phyloP scores from a whole-genome alignment of 1,139 yeast genomes.

The Debaryomyces fabryi region DNA sequence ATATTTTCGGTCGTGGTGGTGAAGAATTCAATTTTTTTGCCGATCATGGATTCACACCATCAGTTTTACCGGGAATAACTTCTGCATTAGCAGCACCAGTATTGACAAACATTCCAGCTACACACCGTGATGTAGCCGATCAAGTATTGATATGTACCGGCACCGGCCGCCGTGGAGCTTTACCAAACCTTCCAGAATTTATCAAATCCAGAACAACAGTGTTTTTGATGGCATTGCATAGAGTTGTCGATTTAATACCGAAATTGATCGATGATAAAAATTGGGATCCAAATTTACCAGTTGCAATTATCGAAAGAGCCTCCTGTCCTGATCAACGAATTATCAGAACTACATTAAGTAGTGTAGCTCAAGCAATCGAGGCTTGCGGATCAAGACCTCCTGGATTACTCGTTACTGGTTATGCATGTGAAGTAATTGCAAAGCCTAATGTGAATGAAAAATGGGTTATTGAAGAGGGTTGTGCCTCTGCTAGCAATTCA shows the following conservation, averaged over 20 bases:
- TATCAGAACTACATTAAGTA: conserved; percentile 68
- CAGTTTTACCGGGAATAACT: conserved; percentile 84
- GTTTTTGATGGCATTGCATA: conserved; percentile 87
- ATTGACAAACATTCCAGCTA: conserved; percentile 83
- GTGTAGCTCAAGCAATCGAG: conserved; percentile 73
- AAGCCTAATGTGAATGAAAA: conserved; percentile 22
- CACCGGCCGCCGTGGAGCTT: conserved; percentile 84
- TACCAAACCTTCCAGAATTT: conserved; percentile 79
- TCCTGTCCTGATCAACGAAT: conserved; percentile 92
- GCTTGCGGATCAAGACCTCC: conserved; percentile 93
- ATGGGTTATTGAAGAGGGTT: conserved; percentile 68
- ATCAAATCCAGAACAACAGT: conserved; percentile 76
- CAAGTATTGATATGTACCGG: conserved; percentile 94
- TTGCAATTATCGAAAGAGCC: conserved; percentile 87
- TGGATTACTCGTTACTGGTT: conserved; percentile 82
- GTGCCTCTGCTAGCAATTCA: conserved; percentile 4
- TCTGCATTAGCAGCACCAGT: conserved; percentile 91
- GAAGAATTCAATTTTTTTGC: conserved; percentile 79
- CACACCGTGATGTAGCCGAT: conserved; percentile 91
- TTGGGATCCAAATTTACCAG: conserved; percentile 78
- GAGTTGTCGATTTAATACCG: conserved; percentile 70
- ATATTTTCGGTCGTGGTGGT: conserved; percentile 95
- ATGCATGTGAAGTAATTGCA: conserved; percentile 67
- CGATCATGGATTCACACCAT: conserved; percentile 67
- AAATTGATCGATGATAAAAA: conserved; percentile 52